A percentile compares a stretch with the other conserved stretches of the same genome.
phyloP scores from a whole-genome alignment of 768 basidiomycete genomes.

The Suillus alpinus region DNA sequence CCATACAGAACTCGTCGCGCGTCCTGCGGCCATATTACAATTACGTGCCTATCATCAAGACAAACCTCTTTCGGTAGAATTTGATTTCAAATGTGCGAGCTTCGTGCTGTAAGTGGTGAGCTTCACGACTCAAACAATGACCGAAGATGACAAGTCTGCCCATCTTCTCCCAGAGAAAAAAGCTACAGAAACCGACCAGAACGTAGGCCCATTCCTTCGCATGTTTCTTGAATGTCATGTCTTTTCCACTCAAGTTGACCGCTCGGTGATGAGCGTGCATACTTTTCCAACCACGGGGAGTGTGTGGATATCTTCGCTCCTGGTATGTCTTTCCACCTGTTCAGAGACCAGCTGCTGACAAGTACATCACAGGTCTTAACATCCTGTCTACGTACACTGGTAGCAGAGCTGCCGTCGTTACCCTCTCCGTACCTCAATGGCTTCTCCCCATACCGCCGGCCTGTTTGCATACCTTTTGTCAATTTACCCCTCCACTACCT shows the following conservation, averaged over 20 bases:
- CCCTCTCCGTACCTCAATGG: slow-evolving; percentile 92
- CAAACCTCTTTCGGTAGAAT: background rate
- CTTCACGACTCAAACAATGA: background rate
- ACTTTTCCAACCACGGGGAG: slow-evolving; percentile 88
- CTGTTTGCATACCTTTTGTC: slow-evolving; percentile 90
- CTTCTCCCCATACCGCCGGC: slow-evolving; percentile 89
- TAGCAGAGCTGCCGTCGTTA: slow-evolving; percentile 55
- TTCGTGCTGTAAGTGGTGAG: background rate
- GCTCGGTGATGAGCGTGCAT: slow-evolving; percentile 75
- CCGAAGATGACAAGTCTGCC: background rate
- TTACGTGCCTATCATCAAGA: background rate
- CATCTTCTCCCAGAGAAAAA: background rate
- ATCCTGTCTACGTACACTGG: slow-evolving; percentile 87
- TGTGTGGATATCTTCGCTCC: slow-evolving; percentile 96
- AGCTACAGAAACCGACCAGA: background rate
- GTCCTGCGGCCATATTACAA: background rate
- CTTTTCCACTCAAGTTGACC: slow-evolving; percentile 25
- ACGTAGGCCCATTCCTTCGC: background rate
- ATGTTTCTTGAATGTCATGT: background rate
- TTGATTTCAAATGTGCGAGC: background rate
- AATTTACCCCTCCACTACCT: slow-evolving; percentile 68
- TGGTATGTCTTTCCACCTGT: slow-evolving; percentile 35
- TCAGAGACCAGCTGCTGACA: background rate
- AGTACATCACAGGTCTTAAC: slow-evolving; percentile 55
- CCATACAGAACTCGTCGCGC: background rate